A percentile compares a stretch with the other conserved stretches of the same genome.
Evolutionary conservation across 257 asterid species (phyloP).

Genomic region (Nicotiana undulata): DNA sequence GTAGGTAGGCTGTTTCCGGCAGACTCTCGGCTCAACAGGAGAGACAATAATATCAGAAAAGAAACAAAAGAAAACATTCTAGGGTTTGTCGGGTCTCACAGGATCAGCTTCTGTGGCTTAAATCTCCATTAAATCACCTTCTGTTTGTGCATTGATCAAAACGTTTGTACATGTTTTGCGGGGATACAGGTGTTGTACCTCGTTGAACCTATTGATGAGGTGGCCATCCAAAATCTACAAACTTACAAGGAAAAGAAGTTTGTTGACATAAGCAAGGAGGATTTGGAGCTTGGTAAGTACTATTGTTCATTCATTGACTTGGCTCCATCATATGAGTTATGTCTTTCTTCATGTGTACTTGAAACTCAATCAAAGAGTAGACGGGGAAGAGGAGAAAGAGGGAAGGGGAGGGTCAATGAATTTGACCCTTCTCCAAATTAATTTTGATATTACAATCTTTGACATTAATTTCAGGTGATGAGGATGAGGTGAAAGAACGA

Average conservation of each 20-base stretch:
- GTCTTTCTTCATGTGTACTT: too few relatives aligned
- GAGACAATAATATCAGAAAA: too few relatives aligned
- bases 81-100: background rate
- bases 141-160: background rate
- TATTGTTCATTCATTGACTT: background rate
- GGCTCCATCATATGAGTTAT: background rate
- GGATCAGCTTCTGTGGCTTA: background rate
- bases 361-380: too few relatives aligned
- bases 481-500: constrained; percentile 78
- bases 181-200: constrained; percentile 62
- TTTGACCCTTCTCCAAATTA: background rate
- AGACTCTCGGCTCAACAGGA: too few relatives aligned
- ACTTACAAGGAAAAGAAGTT: constrained; percentile 91
- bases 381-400: too few relatives aligned
- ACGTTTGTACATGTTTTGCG: background rate
- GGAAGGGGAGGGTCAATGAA: background rate
- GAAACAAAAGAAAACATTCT: too few relatives aligned
- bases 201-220: constrained; percentile 89
- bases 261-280: constrained; percentile 97
- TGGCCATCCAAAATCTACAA: constrained; percentile 83
- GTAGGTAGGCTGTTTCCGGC: too few relatives aligned
- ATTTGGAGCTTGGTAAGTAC: constrained; percentile 78
- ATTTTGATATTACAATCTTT: background rate
- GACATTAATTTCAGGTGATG: constrained; percentile 43
- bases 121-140: background rate